phyloP scores from a whole-genome alignment of 2,329 filamentous ascomycete genomes.

The Endothia cerciana region DNA sequence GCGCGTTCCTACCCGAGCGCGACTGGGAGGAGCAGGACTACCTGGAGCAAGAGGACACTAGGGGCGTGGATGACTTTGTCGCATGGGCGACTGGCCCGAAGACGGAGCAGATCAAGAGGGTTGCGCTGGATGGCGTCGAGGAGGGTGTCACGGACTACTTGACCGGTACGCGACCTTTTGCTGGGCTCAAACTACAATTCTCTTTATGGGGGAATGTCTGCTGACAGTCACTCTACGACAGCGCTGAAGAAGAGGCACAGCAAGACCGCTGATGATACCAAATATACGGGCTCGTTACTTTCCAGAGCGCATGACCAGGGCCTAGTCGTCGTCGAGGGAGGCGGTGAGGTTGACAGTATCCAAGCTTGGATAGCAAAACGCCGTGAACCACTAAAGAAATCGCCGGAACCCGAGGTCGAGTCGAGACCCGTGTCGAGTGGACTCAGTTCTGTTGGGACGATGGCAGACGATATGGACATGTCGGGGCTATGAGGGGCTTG shows the following conservation, averaged over 20 bases:
- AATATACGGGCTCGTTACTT: slow-evolving; percentile 83
- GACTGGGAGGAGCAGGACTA: slow-evolving; percentile 71
- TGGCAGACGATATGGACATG: slow-evolving; percentile 53
- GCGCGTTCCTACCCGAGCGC: slow-evolving; percentile 71
- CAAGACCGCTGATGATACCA: slow-evolving; percentile 83
- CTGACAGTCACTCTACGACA: slow-evolving; percentile 37
- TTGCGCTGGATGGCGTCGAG: slow-evolving; percentile 71
- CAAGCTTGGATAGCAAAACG: slow-evolving; percentile 63
- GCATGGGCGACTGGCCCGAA: slow-evolving; percentile 75
- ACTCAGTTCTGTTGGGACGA: slow-evolving; percentile 57
- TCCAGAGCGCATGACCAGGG: slow-evolving; percentile 74
- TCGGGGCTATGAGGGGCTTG: slow-evolving; percentile 35
- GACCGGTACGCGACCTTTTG: slow-evolving; percentile 52
- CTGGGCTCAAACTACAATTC: not conserved
- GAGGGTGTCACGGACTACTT: slow-evolving; percentile 70
- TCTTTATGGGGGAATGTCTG: not conserved
- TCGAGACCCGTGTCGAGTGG: slow-evolving; percentile 58
- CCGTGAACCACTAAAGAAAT: slow-evolving; percentile 33
- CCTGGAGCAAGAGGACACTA: slow-evolving; percentile 73
- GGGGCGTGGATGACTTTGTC: slow-evolving; percentile 78
- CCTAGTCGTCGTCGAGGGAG: slow-evolving; percentile 73
- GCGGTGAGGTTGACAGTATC: slow-evolving; percentile 70
- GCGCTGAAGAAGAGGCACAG: slow-evolving; percentile 91
- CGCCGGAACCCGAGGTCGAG: slow-evolving; percentile 36
- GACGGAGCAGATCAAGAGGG: slow-evolving; percentile 79